These are phyloP conservation scores for Stagonosporopsis tanaceti DNA, from an alignment of 2,329 filamentous ascomycete species.

Conservation along the genomic window DNA sequence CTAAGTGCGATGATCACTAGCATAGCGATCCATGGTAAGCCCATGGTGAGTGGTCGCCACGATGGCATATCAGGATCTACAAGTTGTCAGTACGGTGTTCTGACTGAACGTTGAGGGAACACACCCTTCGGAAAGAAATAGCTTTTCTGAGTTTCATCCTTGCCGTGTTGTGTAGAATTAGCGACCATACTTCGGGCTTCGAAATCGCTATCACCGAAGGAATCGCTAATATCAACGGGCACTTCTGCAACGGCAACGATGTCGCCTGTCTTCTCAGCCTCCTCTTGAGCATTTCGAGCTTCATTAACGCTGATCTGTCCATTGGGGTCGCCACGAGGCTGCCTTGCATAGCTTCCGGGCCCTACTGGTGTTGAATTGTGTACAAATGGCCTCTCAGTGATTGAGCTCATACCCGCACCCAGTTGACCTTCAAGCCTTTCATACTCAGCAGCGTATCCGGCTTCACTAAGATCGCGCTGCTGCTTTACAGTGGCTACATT, in stretches of 20 bases:
- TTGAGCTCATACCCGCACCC: constrained; percentile 48
- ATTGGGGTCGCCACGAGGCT: constrained; percentile 32
- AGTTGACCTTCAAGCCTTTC: constrained; percentile 46
- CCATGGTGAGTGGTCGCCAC: constrained; percentile 52
- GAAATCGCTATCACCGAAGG: constrained; percentile 46
- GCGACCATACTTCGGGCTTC: constrained; percentile 41
- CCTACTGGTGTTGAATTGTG: constrained; percentile 25
- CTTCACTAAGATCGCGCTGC: constrained; percentile 37
- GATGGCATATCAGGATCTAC: constrained; percentile 50
- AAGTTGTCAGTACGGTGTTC: constrained; percentile 2
- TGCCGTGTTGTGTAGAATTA: constrained; percentile 22
- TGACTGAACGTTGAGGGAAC: background rate
- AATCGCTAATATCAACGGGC: constrained; percentile 54
- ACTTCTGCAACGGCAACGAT: constrained; percentile 54
- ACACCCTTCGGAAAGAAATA: constrained; percentile 50
- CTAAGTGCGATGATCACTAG: constrained; percentile 45
- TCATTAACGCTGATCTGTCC: constrained; percentile 26
- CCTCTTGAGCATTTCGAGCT: constrained; percentile 50
- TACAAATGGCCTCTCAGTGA: constrained; percentile 47
- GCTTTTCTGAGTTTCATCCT: constrained; percentile 40
- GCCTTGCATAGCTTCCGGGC: constrained; percentile 26
- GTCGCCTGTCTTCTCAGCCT: constrained; percentile 54
- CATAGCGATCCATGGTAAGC: constrained; percentile 45
- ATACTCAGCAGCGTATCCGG: constrained; percentile 47
- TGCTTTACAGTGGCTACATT: constrained; percentile 29